Base-by-base conservation (phyloP, 2,329 filamentous ascomycete genomes). In the Botrytis elliptica region DNA sequence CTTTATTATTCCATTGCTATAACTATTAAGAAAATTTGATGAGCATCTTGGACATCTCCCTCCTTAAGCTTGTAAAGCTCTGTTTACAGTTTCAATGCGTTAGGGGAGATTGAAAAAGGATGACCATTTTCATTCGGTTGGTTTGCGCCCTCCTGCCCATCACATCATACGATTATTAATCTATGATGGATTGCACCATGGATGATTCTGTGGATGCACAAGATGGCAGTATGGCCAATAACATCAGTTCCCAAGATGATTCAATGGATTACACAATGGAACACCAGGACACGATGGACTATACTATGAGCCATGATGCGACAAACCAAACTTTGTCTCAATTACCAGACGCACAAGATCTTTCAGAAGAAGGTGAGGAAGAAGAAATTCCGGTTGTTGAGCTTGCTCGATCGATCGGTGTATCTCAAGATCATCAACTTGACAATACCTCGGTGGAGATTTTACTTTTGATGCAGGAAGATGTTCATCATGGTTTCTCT, bases 381-480 rank as follows among this genome's bases (percentile, higher is more conserved):
- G 75, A 77, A 5, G 71, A 81, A 5, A 42, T 74, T 9, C 65
- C 77, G 20, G 74, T 78, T 29, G 74, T 80, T 44, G 77, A 80
- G 63, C 81, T 81, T 69, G 81, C 80, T 65, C 79, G 79, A 20
- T 52, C 65, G 18, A 77, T 79, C 55, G 77, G 79, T 33, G 66
- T 82, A n/a, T 73, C 78, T 42, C 73, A 72, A 22, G 67, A 81
- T 63, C 73, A 80, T 74, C 70, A 77, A 3, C 33, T 63, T 5
- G 76, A 79, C 22, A 38, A 71, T 22, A 44, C 73, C 3, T 76
- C 75, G 18, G 65, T 74, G 16, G 52, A 49, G n/a, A 75, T 77
- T 33, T 72, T 80, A 29, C 52, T 73, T 38, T 49, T 46, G 8
- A 70, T 79, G 8, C 72, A 76, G 59, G n/a, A 42, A 1, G 25